Base-by-base conservation (phyloP, 139 green algal genomes). In the Chlorella sp. region DNA sequence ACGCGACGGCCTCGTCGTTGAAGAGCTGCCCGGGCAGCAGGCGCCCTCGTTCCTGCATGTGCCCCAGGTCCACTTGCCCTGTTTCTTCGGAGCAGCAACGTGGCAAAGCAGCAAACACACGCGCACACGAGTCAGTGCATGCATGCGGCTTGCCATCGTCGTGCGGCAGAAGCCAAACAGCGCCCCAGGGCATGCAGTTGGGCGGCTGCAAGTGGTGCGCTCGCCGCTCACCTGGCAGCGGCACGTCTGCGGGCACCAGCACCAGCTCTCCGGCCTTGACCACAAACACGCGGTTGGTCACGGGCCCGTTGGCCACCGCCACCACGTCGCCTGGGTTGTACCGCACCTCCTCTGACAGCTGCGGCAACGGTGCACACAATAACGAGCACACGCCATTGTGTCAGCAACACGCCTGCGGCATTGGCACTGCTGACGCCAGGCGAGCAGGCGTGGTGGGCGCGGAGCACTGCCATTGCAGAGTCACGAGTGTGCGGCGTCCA, bases 181-280 rank as follows among this genome's bases (percentile, higher is more conserved):
- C n/a, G n/a, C n/a, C n/a, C n/a, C n/a, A n/a, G n/a, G n/a, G n/a
- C n/a, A n/a, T n/a, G n/a, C n/a, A n/a, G n/a, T n/a, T n/a, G n/a
- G n/a, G n/a, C n/a, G n/a, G n/a, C n/a, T n/a, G n/a, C n/a, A n/a
- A n/a, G n/a, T n/a, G n/a, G n/a, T n/a, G n/a, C n/a, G n/a, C n/a
- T n/a, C n/a, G n/a, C n/a, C n/a, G n/a, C 70, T 49, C 31, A 77
- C 72, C 67, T 62, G 76, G 66, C 26, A 88, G 62, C 23, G 66
- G 69, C 59, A 82, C 55, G 42, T 77, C 73, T 0, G 74, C 68
- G 10, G 83, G 62, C 59, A 88, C 71, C 63, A 84, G 67, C 67
- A 83, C 63, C 32, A 83, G 76, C 65, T 88, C 83, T 10, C 83
- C 83, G 6, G 14, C 61, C 73, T 79, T 82, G 1, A 88, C 74